Conservation (phyloP, 768 basidiomycete genomes). For the Russula sp. region DNA sequence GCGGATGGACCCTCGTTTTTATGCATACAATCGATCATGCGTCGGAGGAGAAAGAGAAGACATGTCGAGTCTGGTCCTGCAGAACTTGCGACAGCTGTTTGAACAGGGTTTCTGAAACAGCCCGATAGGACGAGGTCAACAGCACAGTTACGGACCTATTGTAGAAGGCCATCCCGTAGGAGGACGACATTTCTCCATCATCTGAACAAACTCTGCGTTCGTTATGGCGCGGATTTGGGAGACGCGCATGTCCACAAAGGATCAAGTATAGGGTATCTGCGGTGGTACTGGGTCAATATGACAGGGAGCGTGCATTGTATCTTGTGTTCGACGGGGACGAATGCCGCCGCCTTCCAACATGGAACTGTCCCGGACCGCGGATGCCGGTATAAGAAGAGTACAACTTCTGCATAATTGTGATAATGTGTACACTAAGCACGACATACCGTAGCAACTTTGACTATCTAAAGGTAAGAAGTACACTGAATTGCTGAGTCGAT, state of each 20-base stretch:
- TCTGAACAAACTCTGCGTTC: conserved; percentile 39
- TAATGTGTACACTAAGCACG: too few relatives aligned
- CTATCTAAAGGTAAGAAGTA: too few relatives aligned
- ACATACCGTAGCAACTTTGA: too few relatives aligned
- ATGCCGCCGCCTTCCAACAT: not conserved
- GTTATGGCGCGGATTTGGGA: conserved; percentile 12
- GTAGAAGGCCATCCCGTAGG: conserved; percentile 41
- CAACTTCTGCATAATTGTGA: too few relatives aligned
- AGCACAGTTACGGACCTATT: conserved; percentile 34
- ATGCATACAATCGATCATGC: conserved; percentile 19
- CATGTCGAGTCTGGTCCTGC: conserved; percentile 81
- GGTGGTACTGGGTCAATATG: not conserved
- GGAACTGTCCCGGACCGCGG: not conserved
- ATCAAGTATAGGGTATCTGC: too few relatives aligned
- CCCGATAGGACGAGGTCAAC: not conserved
- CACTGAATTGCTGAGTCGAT: not conserved
- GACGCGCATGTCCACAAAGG: not conserved
- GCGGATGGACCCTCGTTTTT: conserved; percentile 19
- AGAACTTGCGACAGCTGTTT: conserved; percentile 65
- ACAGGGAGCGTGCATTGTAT: not conserved
- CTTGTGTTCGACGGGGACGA: not conserved
- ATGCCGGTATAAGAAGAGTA: not conserved
- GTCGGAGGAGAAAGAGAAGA: conserved; percentile 58
- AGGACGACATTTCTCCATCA: conserved; percentile 41
- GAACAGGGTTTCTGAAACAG: not conserved